Evolutionary conservation across 805 yeast species (phyloP).

Genomic region (Candida schatavii): DNA sequence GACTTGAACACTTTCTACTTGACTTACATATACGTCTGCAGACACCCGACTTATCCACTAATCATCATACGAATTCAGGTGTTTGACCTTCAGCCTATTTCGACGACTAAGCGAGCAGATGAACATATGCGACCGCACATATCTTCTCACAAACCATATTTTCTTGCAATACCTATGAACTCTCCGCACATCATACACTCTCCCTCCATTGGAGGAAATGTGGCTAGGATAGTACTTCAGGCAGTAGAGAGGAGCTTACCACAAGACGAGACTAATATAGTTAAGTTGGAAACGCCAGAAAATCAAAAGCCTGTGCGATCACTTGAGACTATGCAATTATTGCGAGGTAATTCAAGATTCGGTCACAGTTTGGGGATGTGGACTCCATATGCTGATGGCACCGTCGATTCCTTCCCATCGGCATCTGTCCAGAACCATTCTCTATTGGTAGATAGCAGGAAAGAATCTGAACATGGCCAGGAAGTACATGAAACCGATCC

Average conservation of each 20-base stretch:
- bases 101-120: slow-evolving; percentile 8
- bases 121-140: slow-evolving; percentile 35
- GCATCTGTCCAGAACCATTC: slow-evolving; percentile 43
- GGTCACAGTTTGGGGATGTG: slow-evolving; percentile 66
- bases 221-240: slow-evolving; percentile 55
- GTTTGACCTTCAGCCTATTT: slow-evolving; percentile 45
- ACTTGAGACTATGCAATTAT: slow-evolving; percentile 52
- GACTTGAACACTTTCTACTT: slow-evolving; percentile 52
- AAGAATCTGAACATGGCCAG: slow-evolving; percentile 13
- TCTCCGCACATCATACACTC: slow-evolving; percentile 68
- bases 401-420: slow-evolving; percentile 64
- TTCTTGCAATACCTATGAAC: slow-evolving; percentile 63
- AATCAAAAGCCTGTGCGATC: slow-evolving; percentile 39
- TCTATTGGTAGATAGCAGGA: slow-evolving; percentile 12
- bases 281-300: slow-evolving; percentile 35
- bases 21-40: slow-evolving; percentile 63
- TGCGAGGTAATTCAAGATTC: slow-evolving; percentile 62
- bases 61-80: slow-evolving; percentile 64
- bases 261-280: slow-evolving; percentile 40
- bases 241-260: slow-evolving; percentile 55
- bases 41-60: slow-evolving; percentile 62
- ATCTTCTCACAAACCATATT: slow-evolving; percentile 57
- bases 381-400: slow-evolving; percentile 68
- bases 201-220: slow-evolving; percentile 19
- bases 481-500: slow-evolving; percentile 8